Evolutionary conservation across 176 grass and related monocot species (phyloP).

Genomic region (Urochloa ruziziensis): DNA sequence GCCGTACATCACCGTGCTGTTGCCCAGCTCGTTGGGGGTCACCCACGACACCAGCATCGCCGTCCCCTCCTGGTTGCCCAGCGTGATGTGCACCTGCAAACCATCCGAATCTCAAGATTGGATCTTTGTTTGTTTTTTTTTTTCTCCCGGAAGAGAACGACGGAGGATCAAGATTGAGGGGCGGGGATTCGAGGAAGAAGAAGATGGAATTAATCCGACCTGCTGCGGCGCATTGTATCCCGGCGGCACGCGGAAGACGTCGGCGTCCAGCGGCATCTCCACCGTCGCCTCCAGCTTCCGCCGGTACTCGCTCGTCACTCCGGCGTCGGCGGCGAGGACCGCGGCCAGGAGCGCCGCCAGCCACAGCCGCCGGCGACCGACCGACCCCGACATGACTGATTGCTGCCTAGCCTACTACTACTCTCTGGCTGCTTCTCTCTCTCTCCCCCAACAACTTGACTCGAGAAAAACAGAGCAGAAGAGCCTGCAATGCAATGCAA

Average conservation of each 20-base stretch:
- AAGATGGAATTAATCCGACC: too few relatives aligned
- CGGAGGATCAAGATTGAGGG: too few relatives aligned
- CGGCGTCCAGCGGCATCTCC: slow-evolving; percentile 50
- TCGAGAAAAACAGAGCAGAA: background rate
- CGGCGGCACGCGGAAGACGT: slow-evolving; percentile 16
- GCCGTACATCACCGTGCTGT: slow-evolving; percentile 54
- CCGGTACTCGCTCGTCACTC: slow-evolving; percentile 48
- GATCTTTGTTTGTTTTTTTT: too few relatives aligned
- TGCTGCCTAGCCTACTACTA: background rate
- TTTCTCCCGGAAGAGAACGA: too few relatives aligned
- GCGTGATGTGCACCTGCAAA: slow-evolving; percentile 77
- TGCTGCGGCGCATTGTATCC: slow-evolving; percentile 23
- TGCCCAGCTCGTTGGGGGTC: slow-evolving; percentile 44
- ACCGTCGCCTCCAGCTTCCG: background rate
- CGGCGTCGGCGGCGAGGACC: background rate
- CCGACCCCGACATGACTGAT: background rate
- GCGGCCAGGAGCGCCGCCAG: background rate
- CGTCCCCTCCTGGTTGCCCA: slow-evolving; percentile 51
- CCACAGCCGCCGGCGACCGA: background rate
- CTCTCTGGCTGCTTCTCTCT: background rate
- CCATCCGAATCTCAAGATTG: too few relatives aligned
- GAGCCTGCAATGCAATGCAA: background rate
- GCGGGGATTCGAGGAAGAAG: too few relatives aligned
- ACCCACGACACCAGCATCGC: slow-evolving; percentile 69
- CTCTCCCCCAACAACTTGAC: background rate